These are phyloP conservation scores for Beauveria sp. DNA, from an alignment of 2,329 filamentous ascomycete species.

Conservation along the genomic window DNA sequence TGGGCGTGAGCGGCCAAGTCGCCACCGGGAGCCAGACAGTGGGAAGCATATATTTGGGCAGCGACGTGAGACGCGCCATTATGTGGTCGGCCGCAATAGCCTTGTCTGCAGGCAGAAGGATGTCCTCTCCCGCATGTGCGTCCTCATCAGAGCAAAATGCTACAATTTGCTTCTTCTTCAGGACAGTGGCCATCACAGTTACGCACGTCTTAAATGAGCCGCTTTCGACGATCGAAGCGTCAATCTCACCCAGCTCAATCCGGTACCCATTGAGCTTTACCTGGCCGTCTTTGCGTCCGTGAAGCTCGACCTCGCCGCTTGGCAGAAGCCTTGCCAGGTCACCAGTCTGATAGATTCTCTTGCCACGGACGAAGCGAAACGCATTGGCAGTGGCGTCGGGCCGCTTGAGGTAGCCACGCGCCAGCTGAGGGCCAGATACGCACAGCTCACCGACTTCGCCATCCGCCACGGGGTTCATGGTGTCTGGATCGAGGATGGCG, in stretches of 20 bases:
- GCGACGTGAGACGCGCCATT: background rate
- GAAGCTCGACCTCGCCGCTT: slow-evolving; percentile 15
- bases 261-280: slow-evolving; percentile 18
- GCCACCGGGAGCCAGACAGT: background rate
- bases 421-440: background rate
- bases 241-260: slow-evolving; percentile 14
- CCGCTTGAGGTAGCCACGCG: background rate
- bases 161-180: background rate
- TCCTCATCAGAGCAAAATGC: background rate
- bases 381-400: background rate
- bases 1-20: background rate
- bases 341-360: background rate
- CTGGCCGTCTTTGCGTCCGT: slow-evolving; percentile 16
- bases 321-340: slow-evolving; percentile 14
- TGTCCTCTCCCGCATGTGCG: background rate
- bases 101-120: background rate
- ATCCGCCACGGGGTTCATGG: background rate
- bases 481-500: background rate
- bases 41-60: background rate
- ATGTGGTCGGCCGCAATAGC: background rate
- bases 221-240: background rate
- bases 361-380: background rate
- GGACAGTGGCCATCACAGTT: background rate
- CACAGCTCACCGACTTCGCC: background rate
- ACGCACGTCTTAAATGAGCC: background rate